A percentile compares a stretch with the other conserved stretches of the same genome.
Evolutionary conservation across 1,139 yeast species (phyloP).

Genomic region (Pneumocystis murina): DNA sequence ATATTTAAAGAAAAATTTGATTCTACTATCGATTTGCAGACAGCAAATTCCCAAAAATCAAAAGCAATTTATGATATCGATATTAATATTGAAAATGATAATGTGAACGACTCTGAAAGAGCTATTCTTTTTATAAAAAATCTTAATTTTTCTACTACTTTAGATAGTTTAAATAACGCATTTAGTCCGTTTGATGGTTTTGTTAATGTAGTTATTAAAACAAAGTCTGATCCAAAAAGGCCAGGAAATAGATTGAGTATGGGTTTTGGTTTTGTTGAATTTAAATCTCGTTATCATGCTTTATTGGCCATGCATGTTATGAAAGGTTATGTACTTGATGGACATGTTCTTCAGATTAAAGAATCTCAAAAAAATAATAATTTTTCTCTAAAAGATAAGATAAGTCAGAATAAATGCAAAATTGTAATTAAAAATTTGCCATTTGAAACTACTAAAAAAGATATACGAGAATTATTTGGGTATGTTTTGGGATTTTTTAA

Average conservation of each 20-base stretch:
- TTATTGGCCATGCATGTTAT: conserved; percentile 53
- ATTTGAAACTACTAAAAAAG: conserved; percentile 87
- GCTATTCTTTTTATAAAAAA: conserved; percentile 84
- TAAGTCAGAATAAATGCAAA: conserved; percentile 35
- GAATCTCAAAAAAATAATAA: conserved; percentile 53
- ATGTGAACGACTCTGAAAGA: conserved; percentile 48
- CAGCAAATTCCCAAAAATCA: conserved; percentile 20
- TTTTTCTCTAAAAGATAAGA: conserved; percentile 18
- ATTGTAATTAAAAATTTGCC: conserved; percentile 93
- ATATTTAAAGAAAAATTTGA: conserved; percentile 37
- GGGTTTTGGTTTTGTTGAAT: conserved; percentile 98
- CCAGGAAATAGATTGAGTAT: conserved; percentile 55
- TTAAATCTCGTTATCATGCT: conserved; percentile 64
- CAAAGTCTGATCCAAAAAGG: conserved; percentile 74
- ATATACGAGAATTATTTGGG: conserved; percentile 69
- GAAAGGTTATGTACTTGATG: conserved; percentile 72
- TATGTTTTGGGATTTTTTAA: conserved; percentile 23
- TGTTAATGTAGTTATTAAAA: conserved; percentile 67
- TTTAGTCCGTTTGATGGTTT: conserved; percentile 68
- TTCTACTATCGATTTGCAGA: conserved; percentile 24
- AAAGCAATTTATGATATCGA: conserved; percentile 22
- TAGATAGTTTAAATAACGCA: conserved; percentile 38
- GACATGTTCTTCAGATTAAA: conserved; percentile 79
- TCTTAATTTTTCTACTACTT: conserved; percentile 68
- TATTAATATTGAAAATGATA: conserved; percentile 27